Evolutionary conservation across 2,329 filamentous ascomycete species (phyloP), one percentile per base, ranked within the genome.

Genomic region (Amphichorda felina): DNA sequence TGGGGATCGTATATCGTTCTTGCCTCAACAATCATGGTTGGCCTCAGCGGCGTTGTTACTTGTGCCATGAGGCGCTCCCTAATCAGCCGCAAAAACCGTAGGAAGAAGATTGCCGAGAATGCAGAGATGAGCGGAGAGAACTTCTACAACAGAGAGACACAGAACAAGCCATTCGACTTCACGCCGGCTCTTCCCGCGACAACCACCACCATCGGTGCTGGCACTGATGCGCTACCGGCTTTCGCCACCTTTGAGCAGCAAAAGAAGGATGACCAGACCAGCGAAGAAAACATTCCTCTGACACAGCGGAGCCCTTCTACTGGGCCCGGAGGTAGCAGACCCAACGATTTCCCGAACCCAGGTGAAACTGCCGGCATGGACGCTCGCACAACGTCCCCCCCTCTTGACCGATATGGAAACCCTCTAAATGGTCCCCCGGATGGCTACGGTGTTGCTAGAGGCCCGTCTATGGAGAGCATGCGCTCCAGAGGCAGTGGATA

Each of bases 71-170:
- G 91, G 43, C 78, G 89, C 40, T 93, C 88, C 3, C 66, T 96
- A 38, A 84, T 95, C 41, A 84, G 84, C 56, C 76, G 89, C 48
- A 95, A 95, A 63, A 84, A 88, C n/a, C 75, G 88, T 42, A 88
- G 91, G 68, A 85, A 80, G 64, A 76, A 86, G 31, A 93, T 96
- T 52, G 86, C 79, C 3, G 83, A 93, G 56, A 94, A 96, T 53
- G 85, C 88, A 7, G 88, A 96, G 54, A 96, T 96, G 88, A 96
- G 84, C 54, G 89, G 89, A 19, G 79, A 91, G 49, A 91, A 88
- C 51, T 95, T 82, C 55, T 95, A 93, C 59, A 82, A 79, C 49
- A 71, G 79, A 40, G 75, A 81, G 56, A 69, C 64, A 26, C 68
- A 74, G 41, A 60, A 64, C 34, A 69, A 75, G 41, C 52, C 66